Evolutionary conservation across 192 early-diverging fungal species (phyloP), one percentile per base, ranked within the genome.

Genomic region (Phlyctochytrium bullatum): DNA sequence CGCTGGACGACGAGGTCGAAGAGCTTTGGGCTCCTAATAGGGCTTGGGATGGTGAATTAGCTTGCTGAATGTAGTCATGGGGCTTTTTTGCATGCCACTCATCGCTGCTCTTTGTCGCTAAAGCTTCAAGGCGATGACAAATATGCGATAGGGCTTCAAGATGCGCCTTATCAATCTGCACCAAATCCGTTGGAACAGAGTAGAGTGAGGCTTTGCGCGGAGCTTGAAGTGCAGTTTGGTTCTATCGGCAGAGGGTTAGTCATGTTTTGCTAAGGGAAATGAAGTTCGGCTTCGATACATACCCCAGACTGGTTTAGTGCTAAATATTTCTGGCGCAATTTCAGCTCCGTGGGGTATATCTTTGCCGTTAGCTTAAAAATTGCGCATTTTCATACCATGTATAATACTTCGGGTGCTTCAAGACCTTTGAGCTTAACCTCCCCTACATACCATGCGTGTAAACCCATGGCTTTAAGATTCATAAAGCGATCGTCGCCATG

Each of bases 361-460:
- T n/a, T n/a, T n/a, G n/a, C n/a, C n/a, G n/a, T n/a, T 36, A 60
- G 65, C 35, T 80, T 34, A 20, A 53, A 59, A n/a, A 52, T 1
- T 31, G 34, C 36, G 64, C 70, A 28, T 25, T 14, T 10, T 10
- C 54, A 10, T 10, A 94, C 86, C 68, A 90, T 67, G 33, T 83
- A 89, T 29, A 94, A 72, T 68, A 87, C 82, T 72, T 96, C 94
- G 2, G 92, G 91, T 3, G 90, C 92, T 71, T 96, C 93, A 10
- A 96, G 73, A 0, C 93, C 93, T 77, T 96, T 96, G 23, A 96
- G 80, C 59, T 88, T 90, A 17, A 81, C 80, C 65, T 93, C 93
- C 24, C 92, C 93, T 28, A 94, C 80, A 59, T 86, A 86, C 73
- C 90, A 83, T 12, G 73, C 66, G 17, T 60, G 62, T 17, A 76